Conservation (phyloP, 228 moss, liverwort and hornwort species). For the Sphagnum magellanicum region DNA sequence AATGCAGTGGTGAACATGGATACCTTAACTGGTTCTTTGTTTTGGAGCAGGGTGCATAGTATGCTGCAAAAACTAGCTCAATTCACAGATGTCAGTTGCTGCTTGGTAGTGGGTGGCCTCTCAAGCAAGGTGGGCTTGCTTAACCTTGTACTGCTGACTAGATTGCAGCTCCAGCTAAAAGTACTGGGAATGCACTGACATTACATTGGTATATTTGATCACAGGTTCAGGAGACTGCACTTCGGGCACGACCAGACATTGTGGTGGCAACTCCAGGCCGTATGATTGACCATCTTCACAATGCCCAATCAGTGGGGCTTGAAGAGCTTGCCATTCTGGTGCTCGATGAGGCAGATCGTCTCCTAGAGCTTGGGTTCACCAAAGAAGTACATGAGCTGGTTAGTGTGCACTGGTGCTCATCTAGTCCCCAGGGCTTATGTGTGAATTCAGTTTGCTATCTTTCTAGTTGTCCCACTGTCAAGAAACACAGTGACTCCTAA, state of each 20-base stretch:
- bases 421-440: too few species aligned
- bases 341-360: constrained; percentile 85
- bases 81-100: constrained; percentile 83
- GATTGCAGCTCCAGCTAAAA: neutral
- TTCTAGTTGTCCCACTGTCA: too few species aligned
- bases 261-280: constrained; percentile 95
- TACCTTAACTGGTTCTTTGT: too few species aligned
- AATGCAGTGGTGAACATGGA: too few species aligned
- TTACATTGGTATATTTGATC: neutral
- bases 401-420: constrained; percentile 4
- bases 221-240: constrained; percentile 85
- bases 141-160: neutral
- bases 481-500: too few species aligned
- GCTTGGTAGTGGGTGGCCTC: constrained; percentile 90
- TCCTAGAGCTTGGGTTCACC: constrained; percentile 85
- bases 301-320: constrained; percentile 78
- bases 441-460: too few species aligned
- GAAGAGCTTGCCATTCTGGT: constrained; percentile 89
- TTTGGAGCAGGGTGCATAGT: constrained; percentile 64
- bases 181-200: neutral
- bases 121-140: constrained; percentile 64
- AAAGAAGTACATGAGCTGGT: constrained; percentile 88
- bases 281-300: constrained; percentile 91
- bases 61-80: constrained; percentile 90
- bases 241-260: constrained; percentile 86